Evolutionary conservation across 2,329 filamentous ascomycete species (phyloP), one percentile per base, ranked within the genome.

Genomic region (Penicillium corylophilum): DNA sequence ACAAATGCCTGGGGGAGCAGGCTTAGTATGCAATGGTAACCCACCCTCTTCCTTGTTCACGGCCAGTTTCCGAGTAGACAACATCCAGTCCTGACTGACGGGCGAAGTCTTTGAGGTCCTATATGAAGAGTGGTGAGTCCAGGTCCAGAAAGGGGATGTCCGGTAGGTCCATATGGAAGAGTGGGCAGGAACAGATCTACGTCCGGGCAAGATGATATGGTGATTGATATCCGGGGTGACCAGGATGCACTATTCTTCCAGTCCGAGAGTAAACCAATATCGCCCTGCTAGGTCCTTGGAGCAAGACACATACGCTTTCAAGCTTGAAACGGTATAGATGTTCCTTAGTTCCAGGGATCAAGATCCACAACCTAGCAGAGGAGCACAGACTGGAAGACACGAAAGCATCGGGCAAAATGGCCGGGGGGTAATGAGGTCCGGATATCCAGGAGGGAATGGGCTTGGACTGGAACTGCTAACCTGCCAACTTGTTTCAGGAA

Each of bases 401-500:
- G 44, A 44, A 39, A 46, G 29, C 26, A 50, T 44, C 48, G 53
- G 50, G 44, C 46, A 33, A 24, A 50, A 53, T 38, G 55, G 53
- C 58, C 54, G 55, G 50, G 45, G 44, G 48, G 44, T 46, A 44
- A 46, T 50, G 50, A 46, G 48, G 44, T 64, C 60, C 64, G 48
- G 53, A 61, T 44, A 59, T 68, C 65, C 66, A 61, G 53, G 58
- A 51, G 50, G 52, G 57, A 67, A 65, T 63, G 63, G 63, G 60
- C 46, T 59, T 70, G 65, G 66, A 60, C 13, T 41, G 22, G 39
- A 26, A 38, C 62, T 70, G 89, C 94, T 94, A 88, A 99, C 94
- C 94, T 99, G 94, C 94, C 94, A 99, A 85, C 92, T 96, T 82
- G 94, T 99, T 82, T 97, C 93, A 73, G 93, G 92, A 76, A 99